Evolutionary conservation across 345 rosid genomes (phyloP).

Genomic region (Toxicodendron radicans): DNA sequence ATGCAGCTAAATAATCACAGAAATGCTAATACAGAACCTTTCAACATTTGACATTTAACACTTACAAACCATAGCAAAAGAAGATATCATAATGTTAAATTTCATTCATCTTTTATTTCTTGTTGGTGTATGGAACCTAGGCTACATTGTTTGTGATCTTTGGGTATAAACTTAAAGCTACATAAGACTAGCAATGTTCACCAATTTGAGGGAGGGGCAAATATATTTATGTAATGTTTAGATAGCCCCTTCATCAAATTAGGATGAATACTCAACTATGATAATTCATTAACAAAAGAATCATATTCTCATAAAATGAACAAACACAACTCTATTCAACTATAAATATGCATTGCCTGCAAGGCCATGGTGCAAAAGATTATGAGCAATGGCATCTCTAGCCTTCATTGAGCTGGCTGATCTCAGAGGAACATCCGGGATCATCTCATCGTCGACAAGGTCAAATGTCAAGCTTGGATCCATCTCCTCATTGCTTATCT

Average conservation of each 20-base stretch:
- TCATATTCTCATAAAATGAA: conserved; percentile 9
- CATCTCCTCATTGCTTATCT: conserved; percentile 50
- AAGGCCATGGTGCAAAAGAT: conserved; percentile 69
- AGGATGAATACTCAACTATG: conserved; percentile 5
- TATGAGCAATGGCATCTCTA: conserved; percentile 72
- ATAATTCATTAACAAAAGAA: conserved; percentile 19
- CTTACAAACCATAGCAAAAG: background rate
- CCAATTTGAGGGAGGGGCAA: conserved; percentile 20
- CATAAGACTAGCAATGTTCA: background rate
- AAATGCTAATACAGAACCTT: background rate
- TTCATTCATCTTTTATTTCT: conserved; percentile 21
- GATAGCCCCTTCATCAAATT: conserved; percentile 25
- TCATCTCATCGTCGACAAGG: conserved; percentile 67
- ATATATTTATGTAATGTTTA: background rate
- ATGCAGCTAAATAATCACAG: background rate
- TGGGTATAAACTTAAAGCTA: conserved; percentile 19
- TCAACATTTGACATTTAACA: background rate
- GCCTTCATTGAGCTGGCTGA: conserved; percentile 57
- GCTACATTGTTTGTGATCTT: conserved; percentile 22
- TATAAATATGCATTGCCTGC: conserved; percentile 70
- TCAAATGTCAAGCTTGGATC: conserved; percentile 46
- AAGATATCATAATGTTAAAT: background rate
- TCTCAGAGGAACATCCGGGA: conserved; percentile 55
- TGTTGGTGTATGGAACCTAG: conserved; percentile 6
- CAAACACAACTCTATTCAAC: background rate